phyloP scores from a whole-genome alignment of 1,284 basidiomycete genomes.

The Naganishia liquefaciens region DNA sequence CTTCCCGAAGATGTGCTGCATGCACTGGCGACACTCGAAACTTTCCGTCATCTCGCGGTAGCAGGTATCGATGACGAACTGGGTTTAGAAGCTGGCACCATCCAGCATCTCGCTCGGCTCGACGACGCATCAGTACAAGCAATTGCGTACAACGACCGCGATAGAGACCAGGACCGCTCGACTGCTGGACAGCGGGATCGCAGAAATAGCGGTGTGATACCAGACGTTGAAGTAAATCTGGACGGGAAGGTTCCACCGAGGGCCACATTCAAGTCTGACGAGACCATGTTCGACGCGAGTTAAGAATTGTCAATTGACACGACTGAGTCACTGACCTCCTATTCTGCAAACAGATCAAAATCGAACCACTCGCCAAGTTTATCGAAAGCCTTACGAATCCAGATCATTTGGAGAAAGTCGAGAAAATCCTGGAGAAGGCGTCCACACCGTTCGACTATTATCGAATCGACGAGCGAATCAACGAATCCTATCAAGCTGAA shows the following conservation, averaged over 20 bases:
- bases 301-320: too few relatives aligned
- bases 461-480: conserved; percentile 30
- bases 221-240: conserved; percentile 16
- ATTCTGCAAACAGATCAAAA: conserved; percentile 14
- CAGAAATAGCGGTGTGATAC: not conserved
- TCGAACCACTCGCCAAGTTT: conserved; percentile 21
- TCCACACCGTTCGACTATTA: conserved; percentile 30
- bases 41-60: conserved; percentile 17
- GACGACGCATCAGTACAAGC: not conserved
- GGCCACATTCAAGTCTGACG: conserved; percentile 5
- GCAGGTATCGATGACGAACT: conserved; percentile 15
- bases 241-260: conserved; percentile 16
- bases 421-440: conserved; percentile 26
- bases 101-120: conserved; percentile 12
- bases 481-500: conserved; percentile 8
- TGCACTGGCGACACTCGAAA: conserved; percentile 18
- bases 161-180: not conserved
- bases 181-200: not conserved
- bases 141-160: not conserved
- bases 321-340: too few relatives aligned
- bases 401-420: conserved; percentile 19
- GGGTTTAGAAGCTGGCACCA: conserved; percentile 6
- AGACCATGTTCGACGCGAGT: conserved; percentile 24
- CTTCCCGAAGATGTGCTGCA: conserved; percentile 16
- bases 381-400: conserved; percentile 13